Conservation (phyloP, 176 grass and related monocot species). For the Musa troglodytarum region DNA sequence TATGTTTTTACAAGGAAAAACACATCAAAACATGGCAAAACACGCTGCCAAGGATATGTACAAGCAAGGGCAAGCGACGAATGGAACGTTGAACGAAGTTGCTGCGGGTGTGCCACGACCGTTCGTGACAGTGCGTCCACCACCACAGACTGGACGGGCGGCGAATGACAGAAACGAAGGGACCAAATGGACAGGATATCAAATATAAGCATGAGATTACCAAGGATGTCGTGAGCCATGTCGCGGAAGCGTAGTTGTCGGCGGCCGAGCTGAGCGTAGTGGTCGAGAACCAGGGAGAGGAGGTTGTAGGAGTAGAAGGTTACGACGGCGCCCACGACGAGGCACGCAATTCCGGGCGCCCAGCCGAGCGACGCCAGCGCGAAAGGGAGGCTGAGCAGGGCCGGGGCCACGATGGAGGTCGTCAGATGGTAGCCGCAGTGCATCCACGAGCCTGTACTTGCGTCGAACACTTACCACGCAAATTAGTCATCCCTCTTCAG, state of each 20-base stretch:
- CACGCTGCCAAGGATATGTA: no score
- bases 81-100: no score
- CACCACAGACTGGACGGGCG: no score
- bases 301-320: conserved; percentile 99
- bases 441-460: conserved; percentile 66
- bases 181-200: no score
- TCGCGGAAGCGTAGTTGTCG: conserved; percentile 91
- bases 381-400: conserved; percentile 81
- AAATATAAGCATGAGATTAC: conserved; percentile 14
- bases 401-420: conserved; percentile 82
- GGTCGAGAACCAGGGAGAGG: conserved; percentile 81
- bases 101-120: no score
- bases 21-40: no score
- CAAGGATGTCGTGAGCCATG: conserved; percentile 80
- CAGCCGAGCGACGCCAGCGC: conserved; percentile 75
- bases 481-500: no score
- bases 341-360: conserved; percentile 47
- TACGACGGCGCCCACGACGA: conserved; percentile 45
- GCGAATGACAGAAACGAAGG: no score
- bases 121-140: no score
- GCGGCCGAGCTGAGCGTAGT: conserved; percentile 65
- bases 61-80: no score
- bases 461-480: no score
- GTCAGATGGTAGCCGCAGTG: conserved; percentile 94
- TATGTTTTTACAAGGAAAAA: no score